phyloP scores from a whole-genome alignment of 495 filamentous ascomycete species.

The Aspergillus leporis region DNA sequence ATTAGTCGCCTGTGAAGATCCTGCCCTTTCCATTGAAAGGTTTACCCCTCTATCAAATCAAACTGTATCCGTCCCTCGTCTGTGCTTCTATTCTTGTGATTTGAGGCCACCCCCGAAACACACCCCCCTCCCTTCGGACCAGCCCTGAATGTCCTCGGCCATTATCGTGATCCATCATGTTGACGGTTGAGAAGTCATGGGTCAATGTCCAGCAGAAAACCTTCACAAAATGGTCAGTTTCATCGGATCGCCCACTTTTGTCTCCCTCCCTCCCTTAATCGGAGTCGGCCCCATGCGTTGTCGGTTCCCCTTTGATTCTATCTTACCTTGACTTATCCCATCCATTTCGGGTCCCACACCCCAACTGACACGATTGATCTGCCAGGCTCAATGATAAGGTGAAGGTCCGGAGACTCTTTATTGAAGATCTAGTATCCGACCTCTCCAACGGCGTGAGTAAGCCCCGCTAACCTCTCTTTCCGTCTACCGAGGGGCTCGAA shows the following conservation, averaged over 20 bases:
- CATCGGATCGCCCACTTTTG: background rate
- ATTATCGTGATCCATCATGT: slow-evolving; percentile 45
- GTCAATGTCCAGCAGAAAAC: slow-evolving; percentile 98
- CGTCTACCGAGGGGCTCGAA: background rate
- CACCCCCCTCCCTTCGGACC: slow-evolving; percentile 8
- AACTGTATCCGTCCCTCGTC: slow-evolving; percentile 1
- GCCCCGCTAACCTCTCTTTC: slow-evolving; percentile 6
- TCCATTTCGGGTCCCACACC: background rate
- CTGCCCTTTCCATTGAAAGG: slow-evolving; percentile 15
- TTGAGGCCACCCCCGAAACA: background rate
- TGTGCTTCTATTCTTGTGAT: slow-evolving; percentile 3
- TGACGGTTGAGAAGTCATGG: slow-evolving; percentile 82
- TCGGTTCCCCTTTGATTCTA: background rate
- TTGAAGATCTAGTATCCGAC: slow-evolving; percentile 83
- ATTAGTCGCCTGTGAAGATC: slow-evolving; percentile 18
- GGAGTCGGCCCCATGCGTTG: background rate
- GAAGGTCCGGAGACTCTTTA: slow-evolving; percentile 67
- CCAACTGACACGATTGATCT: slow-evolving; percentile 1
- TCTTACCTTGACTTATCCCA: background rate
- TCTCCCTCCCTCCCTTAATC: background rate
- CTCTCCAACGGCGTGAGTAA: slow-evolving; percentile 85
- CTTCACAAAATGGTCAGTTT: slow-evolving; percentile 91
- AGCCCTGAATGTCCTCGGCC: slow-evolving; percentile 42
- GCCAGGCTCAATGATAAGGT: slow-evolving; percentile 92
- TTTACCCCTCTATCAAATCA: slow-evolving; percentile 11